Evolutionary conservation across 768 basidiomycete genomes (phyloP), one percentile per base, ranked within the genome.

Genomic region (Pleurotus tuoliensis): DNA sequence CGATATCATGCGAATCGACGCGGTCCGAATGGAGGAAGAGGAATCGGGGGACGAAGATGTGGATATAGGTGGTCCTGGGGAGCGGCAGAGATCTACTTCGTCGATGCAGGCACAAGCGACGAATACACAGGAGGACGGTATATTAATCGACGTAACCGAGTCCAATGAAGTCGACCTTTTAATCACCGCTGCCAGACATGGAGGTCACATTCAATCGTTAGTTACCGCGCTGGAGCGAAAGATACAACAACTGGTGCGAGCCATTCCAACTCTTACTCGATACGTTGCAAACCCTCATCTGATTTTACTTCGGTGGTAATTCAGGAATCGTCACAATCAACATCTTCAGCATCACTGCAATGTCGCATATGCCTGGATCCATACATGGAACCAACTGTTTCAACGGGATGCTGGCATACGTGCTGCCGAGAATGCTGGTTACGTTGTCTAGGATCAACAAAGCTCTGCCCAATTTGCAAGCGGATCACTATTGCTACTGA

Each of bases 341-440:
- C 74, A 7, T 71, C 77, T 7, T 73, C 79, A 13, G 70, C 75
- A 4, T 70, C 75, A 13, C 59, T 76, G 11, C 67, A 83, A 1
- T 93, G 90, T 69, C 86, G 91, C 16, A 89, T 93, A 55, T 93
- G 90, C 63, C 70, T 93, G 13, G 90, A 91, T 47, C 78, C 86
- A 1, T 91, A 91, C 63, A 78, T 72, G 0, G 91, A 92, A 59
- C 87, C 90, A 0, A 90, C 90, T 0, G 81, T 85, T 7, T 90
- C 88, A 12, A 90, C 88, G 0, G 90, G 90, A 5, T 93, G 90
- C 67, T 93, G 91, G 91, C 90, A 93, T 65, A 88, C 88, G 0
- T 92, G 87, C 61, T 93, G 90, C 65, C 76, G 83, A 44, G 83
- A 83, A 63, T 93, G 90, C 68, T 93, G 90, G 90, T 69, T 93